Evolutionary conservation across 495 filamentous ascomycete genomes (phyloP), one percentile per base, ranked within the genome.

Genomic region (Cryomyces minteri): DNA sequence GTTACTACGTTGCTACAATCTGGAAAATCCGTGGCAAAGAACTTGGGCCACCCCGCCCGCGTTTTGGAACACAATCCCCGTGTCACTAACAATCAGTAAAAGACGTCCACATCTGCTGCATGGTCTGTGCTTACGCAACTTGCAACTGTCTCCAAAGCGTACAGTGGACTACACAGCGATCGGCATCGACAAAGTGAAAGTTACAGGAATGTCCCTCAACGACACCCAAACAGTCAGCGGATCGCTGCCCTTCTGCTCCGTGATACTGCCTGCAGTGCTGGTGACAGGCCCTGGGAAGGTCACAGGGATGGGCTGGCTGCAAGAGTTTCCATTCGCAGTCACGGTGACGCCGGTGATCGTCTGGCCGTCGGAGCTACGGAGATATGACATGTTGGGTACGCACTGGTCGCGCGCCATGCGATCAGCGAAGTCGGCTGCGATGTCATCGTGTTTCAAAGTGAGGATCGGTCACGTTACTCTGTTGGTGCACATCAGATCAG

Each of bases 381-480:
- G 61, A 54, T 68, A 76, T 14, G 45, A 60, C 28, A 77, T 48
- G 34, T 62, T 58, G 43, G 73, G 73, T 25, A 59, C 53, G 59
- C 75, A 79, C 7, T 52, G 51, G 56, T 79, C 75, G 39, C 72
- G 68, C 31, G 62, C 61, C 58, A 67, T 69, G 33, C 75, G 71
- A 12, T 62, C 59, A 18, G 65, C 50, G 58, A 77, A 79, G 2
- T 50, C 31, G 7, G 57, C 50, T 5, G 67, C 74, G 55, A 77
- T 72, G 54, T 73, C 63, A 48, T 74, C 66, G 43, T 76, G 73
- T 48, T 68, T 76, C 33, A 69, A 53, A 6, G 72, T 69, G 5
- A 70, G 57, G 6, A 78, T 57, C 11, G 73, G 73, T 73, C 74
- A 78, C 45, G 63, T n/a, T n/a, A n/a, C n/a, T n/a, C n/a, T n/a